Evolutionary conservation across 129 eudicot genomes (phyloP), one percentile per base, ranked within the genome.

Genomic region (Deinandra increscens): DNA sequence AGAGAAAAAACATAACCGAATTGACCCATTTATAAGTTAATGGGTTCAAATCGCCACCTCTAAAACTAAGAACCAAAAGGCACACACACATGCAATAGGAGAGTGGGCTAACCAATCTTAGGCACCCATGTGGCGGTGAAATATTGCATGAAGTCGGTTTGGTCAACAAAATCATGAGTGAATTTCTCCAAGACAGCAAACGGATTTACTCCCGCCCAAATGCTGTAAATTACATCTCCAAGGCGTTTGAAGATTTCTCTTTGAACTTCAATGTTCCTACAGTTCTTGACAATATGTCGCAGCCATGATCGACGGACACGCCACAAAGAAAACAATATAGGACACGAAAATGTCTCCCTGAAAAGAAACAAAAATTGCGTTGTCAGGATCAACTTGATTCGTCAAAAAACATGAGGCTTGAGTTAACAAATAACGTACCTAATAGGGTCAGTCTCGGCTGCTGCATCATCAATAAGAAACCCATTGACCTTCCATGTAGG

Each of bases 301-400:
- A 94, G 81, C 99, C 99, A 94, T 55, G 99, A 82, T 60, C 97
- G 84, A 69, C 99, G 97, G 75, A 94, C 77, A 17, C 99, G 96
- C 99, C 99, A 94, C 20, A 87, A 75, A 11, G 96, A 85, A 63
- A 94, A 89, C n/a, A 94, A 66, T 53, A 94, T 64, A 34, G 99
- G 97, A 62, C 99, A 94, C 1, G 85, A 78, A 81, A 94, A 94
- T 0, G 73, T 79, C 80, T 87, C 96, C 93, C 99, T 94, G 86
- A 42, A 81, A 84, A 22, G 66, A 26, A 20, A 7, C 51, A 50
- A 43, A 17, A 17, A 67, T 11, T 18, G 60, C 67, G 55, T 63
- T 55, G 37, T 55, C 37, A 11, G 62, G 62, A 26, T 55, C 38
- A 55, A 55, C 62, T 23, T 26, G 7, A 55, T 2, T 48, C 19